Evolutionary conservation across 1,284 basidiomycete species (phyloP).

Genomic region (Fomitopsis betulina): DNA sequence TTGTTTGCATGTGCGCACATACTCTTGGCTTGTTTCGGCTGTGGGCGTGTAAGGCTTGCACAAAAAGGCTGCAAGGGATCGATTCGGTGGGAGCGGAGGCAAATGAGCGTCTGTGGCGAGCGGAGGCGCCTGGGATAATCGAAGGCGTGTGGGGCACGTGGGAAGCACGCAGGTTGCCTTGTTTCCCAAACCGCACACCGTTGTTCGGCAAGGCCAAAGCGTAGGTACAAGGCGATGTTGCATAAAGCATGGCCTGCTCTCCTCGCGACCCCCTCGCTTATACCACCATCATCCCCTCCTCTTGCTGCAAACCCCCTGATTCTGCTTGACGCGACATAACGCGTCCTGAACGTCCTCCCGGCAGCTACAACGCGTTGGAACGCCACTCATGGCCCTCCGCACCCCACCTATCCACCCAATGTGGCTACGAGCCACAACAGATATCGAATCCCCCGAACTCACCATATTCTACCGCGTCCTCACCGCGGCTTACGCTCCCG

Average conservation of each 20-base stretch:
- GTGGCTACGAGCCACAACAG: background rate
- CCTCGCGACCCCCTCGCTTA: background rate
- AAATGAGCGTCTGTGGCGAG: background rate
- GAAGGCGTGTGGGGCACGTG: background rate
- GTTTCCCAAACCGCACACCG: background rate
- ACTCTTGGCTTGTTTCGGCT: background rate
- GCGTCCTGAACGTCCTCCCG: background rate
- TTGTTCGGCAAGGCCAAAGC: background rate
- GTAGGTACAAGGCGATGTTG: conserved; percentile 1
- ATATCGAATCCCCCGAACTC: background rate
- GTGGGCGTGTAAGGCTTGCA: background rate
- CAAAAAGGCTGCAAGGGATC: too few relatives aligned
- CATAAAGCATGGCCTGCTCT: background rate
- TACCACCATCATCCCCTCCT: background rate
- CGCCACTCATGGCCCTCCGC: background rate
- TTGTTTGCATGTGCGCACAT: background rate
- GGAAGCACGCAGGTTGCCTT: background rate
- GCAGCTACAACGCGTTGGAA: background rate
- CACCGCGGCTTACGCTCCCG: background rate
- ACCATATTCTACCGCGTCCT: background rate
- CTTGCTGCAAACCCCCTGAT: background rate
- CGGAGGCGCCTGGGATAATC: background rate
- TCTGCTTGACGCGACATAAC: background rate
- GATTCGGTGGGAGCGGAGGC: background rate
- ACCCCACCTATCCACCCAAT: background rate